phyloP scores from a whole-genome alignment of 495 filamentous ascomycete genomes.

The Pseudotulostoma volvatum region DNA sequence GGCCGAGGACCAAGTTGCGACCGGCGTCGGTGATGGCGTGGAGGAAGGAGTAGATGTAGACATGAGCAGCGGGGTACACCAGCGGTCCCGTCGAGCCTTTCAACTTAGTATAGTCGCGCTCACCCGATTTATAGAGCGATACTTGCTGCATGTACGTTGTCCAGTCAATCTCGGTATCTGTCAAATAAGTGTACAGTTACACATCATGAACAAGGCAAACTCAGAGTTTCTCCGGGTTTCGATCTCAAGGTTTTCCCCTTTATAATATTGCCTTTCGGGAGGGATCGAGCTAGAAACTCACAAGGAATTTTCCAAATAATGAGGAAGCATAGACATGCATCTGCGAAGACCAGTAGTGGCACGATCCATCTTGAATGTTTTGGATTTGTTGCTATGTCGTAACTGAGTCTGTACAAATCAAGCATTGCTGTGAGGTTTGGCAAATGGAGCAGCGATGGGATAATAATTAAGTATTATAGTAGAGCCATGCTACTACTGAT shows the following conservation, averaged over 20 bases:
- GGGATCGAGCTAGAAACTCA: conserved; percentile 26
- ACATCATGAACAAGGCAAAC: no score
- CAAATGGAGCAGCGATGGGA: no score
- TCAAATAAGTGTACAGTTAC: no score
- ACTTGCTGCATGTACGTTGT: conserved; percentile 91
- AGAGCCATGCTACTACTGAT: no score
- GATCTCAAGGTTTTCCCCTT: neutral
- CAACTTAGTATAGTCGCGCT: conserved; percentile 75
- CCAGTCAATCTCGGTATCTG: conserved; percentile 99
- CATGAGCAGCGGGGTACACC: conserved; percentile 86
- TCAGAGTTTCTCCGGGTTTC: neutral
- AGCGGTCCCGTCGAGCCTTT: conserved; percentile 81
- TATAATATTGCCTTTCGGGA: neutral
- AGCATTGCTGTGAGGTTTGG: conserved; percentile 11
- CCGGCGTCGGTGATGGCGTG: conserved; percentile 66
- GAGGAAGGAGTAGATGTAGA: conserved; percentile 74
- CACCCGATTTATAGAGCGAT: conserved; percentile 58
- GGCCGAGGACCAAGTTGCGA: conserved; percentile 58
- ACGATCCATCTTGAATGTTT: conserved; percentile 46
- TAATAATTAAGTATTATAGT: no score
- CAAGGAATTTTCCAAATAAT: conserved; percentile 81
- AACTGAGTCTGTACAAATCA: conserved; percentile 9
- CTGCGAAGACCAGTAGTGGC: conserved; percentile 52
- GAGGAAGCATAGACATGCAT: conserved; percentile 53
- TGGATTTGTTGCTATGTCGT: conserved; percentile 30